Base-by-base conservation (phyloP, 2,329 filamentous ascomycete species). In the Akanthomyces muscarius region DNA sequence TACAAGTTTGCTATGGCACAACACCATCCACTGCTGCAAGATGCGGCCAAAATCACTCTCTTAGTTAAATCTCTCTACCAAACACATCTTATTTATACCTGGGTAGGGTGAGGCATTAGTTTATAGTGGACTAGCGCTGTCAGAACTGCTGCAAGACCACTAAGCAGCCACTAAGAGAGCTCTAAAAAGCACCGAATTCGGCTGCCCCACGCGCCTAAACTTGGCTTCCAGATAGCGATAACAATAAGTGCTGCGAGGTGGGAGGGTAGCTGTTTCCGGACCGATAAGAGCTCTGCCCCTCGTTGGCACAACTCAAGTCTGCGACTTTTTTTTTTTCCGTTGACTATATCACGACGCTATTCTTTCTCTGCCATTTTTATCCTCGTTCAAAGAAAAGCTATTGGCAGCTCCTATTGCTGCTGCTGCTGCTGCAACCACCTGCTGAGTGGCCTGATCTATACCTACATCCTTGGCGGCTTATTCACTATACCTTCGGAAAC, bases 231-330 rank as follows among this genome's bases (percentile, higher is more conserved):
- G 45, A 57, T 57, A 57, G 54, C 54, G 57, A 21, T 21, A 21
- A 21, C 21, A 21, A 60, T 60, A 38, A 38, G 11, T 33, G 11
- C 36, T 38, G 21, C 21, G 1, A 21, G 21, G 21, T 21, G 21
- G 21, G 21, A 21, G 21, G 11, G 11, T 38, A 45, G 57, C n/a
- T 60, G 57, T 10, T 52, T 53, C 47, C 57, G 57, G 57, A 60
- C 57, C 48, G 57, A 60, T 60, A 60, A 60, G 57, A 60, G 57
- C 57, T 44, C 25, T 60, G 57, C 57, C 57, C 57, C 57, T 60
- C 57, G 47, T 52, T 41, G 18, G 2, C 11, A 30, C 2, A 5
- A 58, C 5, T 30, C 14, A 18, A 42, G 33, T 5, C 36, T 60
- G 57, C 36, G 57, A 60, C 47, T 44, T 52, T 60, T 60, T 50